Evolutionary conservation across 208 protist genomes (phyloP).

Genomic region (Trypanosoma caninum): DNA sequence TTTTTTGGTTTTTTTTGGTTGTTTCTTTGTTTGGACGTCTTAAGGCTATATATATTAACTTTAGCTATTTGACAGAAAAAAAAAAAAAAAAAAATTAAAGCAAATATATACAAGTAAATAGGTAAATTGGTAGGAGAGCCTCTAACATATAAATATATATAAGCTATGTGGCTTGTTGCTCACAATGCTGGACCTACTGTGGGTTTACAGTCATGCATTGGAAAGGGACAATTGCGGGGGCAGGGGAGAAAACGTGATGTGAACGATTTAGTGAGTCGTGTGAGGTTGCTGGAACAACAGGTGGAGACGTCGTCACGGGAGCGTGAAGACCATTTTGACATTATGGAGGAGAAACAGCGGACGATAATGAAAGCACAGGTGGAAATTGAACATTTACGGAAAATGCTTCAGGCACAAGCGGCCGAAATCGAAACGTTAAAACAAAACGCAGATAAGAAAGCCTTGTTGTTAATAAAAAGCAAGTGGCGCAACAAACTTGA

Average conservation of each 20-base stretch:
- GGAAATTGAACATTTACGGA: not conserved
- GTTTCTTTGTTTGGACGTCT: too few species aligned
- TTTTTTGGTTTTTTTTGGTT: too few species aligned
- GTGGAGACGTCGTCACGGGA: not conserved
- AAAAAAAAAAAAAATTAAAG: too few species aligned
- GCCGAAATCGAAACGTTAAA: not conserved
- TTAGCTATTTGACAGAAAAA: too few species aligned
- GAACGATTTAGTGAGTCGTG: too few species aligned
- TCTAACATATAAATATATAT: too few species aligned
- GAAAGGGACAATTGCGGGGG: conserved; percentile 48
- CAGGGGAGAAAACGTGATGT: not conserved
- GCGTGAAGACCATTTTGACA: conserved; percentile 12
- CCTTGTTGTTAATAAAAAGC: conserved; percentile 1
- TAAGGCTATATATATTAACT: too few species aligned
- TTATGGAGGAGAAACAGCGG: conserved; percentile 9
- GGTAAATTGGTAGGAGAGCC: too few species aligned
- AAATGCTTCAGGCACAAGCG: not conserved
- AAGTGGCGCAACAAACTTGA: conserved; percentile 17
- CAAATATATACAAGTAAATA: too few species aligned
- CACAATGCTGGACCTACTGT: conserved; percentile 79
- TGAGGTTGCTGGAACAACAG: conserved; percentile 5
- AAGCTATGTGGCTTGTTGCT: too few species aligned
- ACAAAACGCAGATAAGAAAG: not conserved
- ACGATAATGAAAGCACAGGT: not conserved
- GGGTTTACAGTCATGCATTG: conserved; percentile 72